These are phyloP conservation scores for Geotrichum bryndzae DNA, from an alignment of 1,139 yeast genomes.

Conservation along the genomic window DNA sequence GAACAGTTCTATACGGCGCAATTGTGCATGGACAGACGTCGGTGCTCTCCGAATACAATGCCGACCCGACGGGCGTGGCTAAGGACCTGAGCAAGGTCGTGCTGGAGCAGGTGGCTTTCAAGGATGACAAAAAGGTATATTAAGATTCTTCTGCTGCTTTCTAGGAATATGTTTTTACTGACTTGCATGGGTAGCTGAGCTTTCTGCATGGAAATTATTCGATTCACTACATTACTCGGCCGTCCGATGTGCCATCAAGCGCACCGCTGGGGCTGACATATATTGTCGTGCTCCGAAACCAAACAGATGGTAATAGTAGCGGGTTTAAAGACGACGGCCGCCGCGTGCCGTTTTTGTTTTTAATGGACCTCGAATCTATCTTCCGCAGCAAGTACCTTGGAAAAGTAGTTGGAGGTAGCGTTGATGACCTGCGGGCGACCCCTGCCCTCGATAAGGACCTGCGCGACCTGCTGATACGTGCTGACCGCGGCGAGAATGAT, in stretches of 20 bases:
- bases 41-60: slow-evolving; percentile 22
- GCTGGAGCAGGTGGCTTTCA: slow-evolving; percentile 26
- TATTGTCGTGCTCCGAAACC: slow-evolving; percentile 26
- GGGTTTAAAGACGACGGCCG: slow-evolving; percentile 25
- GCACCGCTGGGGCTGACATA: slow-evolving; percentile 32
- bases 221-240: slow-evolving; percentile 34
- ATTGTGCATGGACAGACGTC: slow-evolving; percentile 28
- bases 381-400: slow-evolving; percentile 23
- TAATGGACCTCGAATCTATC: slow-evolving; percentile 30
- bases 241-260: slow-evolving; percentile 21
- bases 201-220: slow-evolving; percentile 33
- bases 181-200: slow-evolving; percentile 23
- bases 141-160: background rate
- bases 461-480: slow-evolving; percentile 21
- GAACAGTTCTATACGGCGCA: slow-evolving; percentile 30
- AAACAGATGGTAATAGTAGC: background rate
- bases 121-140: slow-evolving; percentile 28
- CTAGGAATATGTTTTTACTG: background rate
- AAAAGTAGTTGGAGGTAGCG: slow-evolving; percentile 17
- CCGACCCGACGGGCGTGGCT: slow-evolving; percentile 21
- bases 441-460: slow-evolving; percentile 20
- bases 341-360: slow-evolving; percentile 33
- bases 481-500: slow-evolving; percentile 29
- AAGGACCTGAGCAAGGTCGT: slow-evolving; percentile 28
- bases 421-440: slow-evolving; percentile 12